Conservation (phyloP, 208 protist species). For the Tritrichomonas musculus region DNA sequence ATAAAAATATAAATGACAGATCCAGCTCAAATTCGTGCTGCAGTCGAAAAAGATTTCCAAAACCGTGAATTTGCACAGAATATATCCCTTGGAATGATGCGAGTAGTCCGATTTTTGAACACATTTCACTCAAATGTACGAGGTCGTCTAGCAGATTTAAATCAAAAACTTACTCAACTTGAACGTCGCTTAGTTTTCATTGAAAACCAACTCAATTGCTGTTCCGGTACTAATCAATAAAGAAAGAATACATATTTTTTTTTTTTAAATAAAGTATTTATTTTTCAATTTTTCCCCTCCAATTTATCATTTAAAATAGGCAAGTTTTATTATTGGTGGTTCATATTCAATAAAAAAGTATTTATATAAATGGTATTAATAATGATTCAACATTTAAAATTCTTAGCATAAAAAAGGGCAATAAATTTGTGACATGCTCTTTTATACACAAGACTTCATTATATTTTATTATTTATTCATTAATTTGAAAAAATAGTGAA, state of each 20-base stretch:
- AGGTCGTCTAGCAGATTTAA: constrained; percentile 19
- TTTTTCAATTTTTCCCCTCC: too few relatives aligned
- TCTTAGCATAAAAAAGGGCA: constrained; percentile 44
- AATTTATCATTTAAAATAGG: constrained; percentile 47
- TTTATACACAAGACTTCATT: too few relatives aligned
- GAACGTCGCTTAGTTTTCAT: constrained; percentile 3
- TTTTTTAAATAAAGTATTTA: too few relatives aligned
- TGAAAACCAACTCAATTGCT: constrained; percentile 24
- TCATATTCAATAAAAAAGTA: constrained; percentile 48
- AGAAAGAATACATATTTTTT: too few relatives aligned
- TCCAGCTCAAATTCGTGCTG: not conserved
- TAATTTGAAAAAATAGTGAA: too few relatives aligned
- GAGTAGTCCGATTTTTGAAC: constrained; percentile 15
- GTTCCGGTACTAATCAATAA: constrained; percentile 47
- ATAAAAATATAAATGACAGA: too few relatives aligned
- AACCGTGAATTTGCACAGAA: constrained; percentile 31
- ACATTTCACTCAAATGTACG: constrained; percentile 32
- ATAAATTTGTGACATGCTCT: too few relatives aligned
- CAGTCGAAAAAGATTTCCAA: constrained; percentile 20
- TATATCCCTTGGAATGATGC: constrained; percentile 30
- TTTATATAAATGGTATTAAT: constrained; percentile 41
- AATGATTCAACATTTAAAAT: constrained; percentile 53
- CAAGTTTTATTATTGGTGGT: not conserved
- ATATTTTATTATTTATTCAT: too few relatives aligned
- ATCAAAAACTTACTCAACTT: constrained; percentile 27